These are phyloP conservation scores for Isabelozyma rhagii DNA, from an alignment of 805 yeast genomes.

Conservation along the genomic window DNA sequence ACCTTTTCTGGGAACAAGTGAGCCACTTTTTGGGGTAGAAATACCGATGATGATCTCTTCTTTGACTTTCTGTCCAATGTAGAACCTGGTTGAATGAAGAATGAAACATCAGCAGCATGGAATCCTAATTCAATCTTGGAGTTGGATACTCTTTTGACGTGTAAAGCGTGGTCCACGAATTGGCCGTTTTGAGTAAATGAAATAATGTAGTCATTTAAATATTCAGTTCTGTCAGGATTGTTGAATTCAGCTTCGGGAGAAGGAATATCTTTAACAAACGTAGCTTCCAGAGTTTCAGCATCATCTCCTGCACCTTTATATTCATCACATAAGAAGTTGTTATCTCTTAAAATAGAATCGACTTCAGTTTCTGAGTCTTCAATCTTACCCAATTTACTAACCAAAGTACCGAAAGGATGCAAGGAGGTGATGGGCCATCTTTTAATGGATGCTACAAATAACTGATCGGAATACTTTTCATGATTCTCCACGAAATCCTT, in stretches of 20 bases:
- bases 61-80: conserved; percentile 83
- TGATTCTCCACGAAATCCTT: conserved; percentile 91
- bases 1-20: conserved; percentile 68
- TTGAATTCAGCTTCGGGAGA: conserved; percentile 35
- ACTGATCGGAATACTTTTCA: conserved; percentile 71
- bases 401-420: conserved; percentile 95
- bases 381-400: conserved; percentile 79
- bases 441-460: conserved; percentile 92
- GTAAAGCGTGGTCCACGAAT: conserved; percentile 75
- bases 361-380: conserved; percentile 77
- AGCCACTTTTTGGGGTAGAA: conserved; percentile 71
- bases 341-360: conserved; percentile 85
- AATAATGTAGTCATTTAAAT: conserved; percentile 57
- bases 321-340: conserved; percentile 78
- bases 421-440: conserved; percentile 99
- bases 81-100: conserved; percentile 68
- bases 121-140: conserved; percentile 76
- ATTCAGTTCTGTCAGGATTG: conserved; percentile 46
- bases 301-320: conserved; percentile 47
- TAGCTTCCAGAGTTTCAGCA: conserved; percentile 9
- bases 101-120: conserved; percentile 79
- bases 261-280: conserved; percentile 35
- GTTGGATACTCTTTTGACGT: conserved; percentile 60
- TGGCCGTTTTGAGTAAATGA: conserved; percentile 58
- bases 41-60: conserved; percentile 86